Conservation (phyloP, 345 rosid genomes). For the Citrus cavaleriei region DNA sequence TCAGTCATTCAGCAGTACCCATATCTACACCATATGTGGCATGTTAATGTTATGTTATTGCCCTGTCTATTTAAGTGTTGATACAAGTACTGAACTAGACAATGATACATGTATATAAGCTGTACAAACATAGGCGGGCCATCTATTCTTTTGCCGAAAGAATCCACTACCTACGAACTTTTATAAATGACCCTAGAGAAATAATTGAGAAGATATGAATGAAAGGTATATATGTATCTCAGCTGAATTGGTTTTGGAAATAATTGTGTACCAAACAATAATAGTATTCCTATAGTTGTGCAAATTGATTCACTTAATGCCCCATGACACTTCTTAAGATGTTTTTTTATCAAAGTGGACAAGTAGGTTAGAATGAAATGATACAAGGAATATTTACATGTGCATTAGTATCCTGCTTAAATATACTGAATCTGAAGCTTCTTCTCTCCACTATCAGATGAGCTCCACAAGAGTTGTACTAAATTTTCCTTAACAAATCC, state of each 20-base stretch:
- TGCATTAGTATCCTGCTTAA: no score
- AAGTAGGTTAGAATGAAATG: no score
- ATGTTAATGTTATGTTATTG: background rate
- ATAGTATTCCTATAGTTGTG: background rate
- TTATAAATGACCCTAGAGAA: background rate
- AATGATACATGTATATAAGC: background rate
- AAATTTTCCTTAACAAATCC: no score
- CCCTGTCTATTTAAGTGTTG: background rate
- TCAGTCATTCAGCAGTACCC: constrained; percentile 21
- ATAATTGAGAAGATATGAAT: background rate
- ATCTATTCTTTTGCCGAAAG: background rate
- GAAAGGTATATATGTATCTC: background rate
- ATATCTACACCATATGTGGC: background rate
- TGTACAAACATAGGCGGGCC: background rate
- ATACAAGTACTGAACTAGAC: background rate
- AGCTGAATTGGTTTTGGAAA: background rate
- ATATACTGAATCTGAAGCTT: no score
- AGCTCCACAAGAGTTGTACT: no score
- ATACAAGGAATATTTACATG: no score
- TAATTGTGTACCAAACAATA: background rate
- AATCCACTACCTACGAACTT: background rate
- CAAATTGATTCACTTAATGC: no score
- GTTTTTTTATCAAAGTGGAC: no score
- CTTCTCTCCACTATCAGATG: no score
- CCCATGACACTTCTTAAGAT: no score